Evolutionary conservation across 2,329 filamentous ascomycete genomes (phyloP), one percentile per base, ranked within the genome.

Genomic region (Paecilomyces dactylethromorphus): DNA sequence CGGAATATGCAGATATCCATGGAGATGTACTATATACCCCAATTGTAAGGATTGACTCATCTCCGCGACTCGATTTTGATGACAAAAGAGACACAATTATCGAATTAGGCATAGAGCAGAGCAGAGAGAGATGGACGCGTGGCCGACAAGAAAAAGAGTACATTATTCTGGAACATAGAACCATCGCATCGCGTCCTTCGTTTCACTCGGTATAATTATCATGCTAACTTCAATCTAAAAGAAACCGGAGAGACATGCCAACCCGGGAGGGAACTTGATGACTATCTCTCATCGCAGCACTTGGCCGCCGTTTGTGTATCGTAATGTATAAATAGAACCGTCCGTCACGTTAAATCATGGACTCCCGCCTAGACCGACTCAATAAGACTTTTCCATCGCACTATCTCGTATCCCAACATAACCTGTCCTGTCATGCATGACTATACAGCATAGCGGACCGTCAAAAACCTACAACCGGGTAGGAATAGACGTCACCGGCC

Each of bases 401-500:
- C 18, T 18, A 15, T 11, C 13, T 26, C 50, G 21, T 21, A 11
- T 15, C 50, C 18, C 49, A 11, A 56, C 54, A 54, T 54, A 15
- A 33, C 10, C 31, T 35, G 54, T 35, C 32, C 32, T 35, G 21
- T 57, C 29, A 11, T 57, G 39, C 21, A 12, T 32, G 15, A 53
- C 39, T 45, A 45, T 45, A 45, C 39, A 45, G 39, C 45, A 49
- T 55, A 31, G 18, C 12, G 13, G 54, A 24, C 21, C 10, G 31
- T 26, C 39, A 57, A 35, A 35, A 35, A 33, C 64, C 86, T 87
- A 95, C 83, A 95, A 85, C 82, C 92, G 92, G 83, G 91, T 92
- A 59, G 86, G 85, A 59, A 83, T 80, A 63, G 87, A 86, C 60
- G 89, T 91, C 59, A 90, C 89, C 35, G 91, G 91, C 92, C 92